phyloP scores from a whole-genome alignment of 805 yeast genomes.

The Kuraishia floccosa region DNA sequence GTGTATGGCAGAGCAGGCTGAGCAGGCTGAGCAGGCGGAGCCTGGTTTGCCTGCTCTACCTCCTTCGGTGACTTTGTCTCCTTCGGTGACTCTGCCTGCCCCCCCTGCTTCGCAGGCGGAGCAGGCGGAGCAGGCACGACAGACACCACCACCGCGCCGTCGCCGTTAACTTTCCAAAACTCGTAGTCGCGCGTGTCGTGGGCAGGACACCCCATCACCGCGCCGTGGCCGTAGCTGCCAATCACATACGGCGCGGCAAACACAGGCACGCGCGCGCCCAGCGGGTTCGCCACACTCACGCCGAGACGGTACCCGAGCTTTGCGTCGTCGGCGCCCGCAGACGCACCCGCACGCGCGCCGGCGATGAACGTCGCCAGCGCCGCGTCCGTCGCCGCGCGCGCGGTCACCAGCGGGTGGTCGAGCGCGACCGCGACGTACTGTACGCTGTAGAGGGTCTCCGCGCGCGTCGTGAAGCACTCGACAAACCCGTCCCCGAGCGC shows the following conservation, averaged over 20 bases:
- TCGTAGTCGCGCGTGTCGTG: constrained; percentile 79
- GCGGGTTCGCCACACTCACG: constrained; percentile 46
- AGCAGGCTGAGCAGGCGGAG: too few relatives aligned
- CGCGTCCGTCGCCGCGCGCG: constrained; percentile 23
- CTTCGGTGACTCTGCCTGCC: too few relatives aligned
- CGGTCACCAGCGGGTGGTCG: constrained; percentile 50
- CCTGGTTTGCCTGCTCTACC: constrained; percentile 5
- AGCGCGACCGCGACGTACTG: constrained; percentile 74
- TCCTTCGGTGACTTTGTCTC: constrained; percentile 21
- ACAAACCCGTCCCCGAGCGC: constrained; percentile 16
- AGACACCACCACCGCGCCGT: constrained; percentile 20
- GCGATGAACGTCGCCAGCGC: constrained; percentile 35
- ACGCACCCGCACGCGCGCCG: constrained; percentile 5
- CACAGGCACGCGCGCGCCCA: constrained; percentile 51
- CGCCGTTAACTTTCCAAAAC: constrained; percentile 66
- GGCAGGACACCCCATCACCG: constrained; percentile 97
- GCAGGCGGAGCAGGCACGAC: too few relatives aligned
- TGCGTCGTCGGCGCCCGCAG: constrained; percentile 28
- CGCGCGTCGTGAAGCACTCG: constrained; percentile 73
- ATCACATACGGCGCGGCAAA: constrained; percentile 89
- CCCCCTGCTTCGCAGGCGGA: too few relatives aligned
- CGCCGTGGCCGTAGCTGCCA: constrained; percentile 78
- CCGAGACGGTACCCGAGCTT: constrained; percentile 49
- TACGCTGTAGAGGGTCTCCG: constrained; percentile 78
- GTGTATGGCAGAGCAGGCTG: constrained; percentile 21